A percentile compares a stretch with the other conserved stretches of the same genome.
These are phyloP conservation scores for Boletus subparvulus DNA, from an alignment of 768 basidiomycete species.

Conservation along the genomic window DNA sequence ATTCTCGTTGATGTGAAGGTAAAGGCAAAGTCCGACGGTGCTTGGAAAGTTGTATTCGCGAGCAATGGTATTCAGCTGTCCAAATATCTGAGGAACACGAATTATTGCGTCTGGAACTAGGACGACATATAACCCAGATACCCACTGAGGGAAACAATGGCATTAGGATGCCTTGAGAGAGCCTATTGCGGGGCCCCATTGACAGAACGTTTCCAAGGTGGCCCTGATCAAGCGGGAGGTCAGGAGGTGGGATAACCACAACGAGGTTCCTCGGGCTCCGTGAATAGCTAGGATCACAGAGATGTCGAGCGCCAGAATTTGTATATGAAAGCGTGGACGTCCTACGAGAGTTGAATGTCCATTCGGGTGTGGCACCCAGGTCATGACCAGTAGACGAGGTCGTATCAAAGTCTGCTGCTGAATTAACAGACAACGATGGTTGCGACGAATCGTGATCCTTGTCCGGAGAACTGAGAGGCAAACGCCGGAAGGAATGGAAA, in stretches of 20 bases:
- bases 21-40: slow-evolving; percentile 74
- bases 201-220: slow-evolving; percentile 58
- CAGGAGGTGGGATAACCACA: slow-evolving; percentile 62
- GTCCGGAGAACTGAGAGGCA: slow-evolving; percentile 30
- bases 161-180: slow-evolving; percentile 71
- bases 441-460: slow-evolving; percentile 11
- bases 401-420: slow-evolving; percentile 17
- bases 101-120: neutral
- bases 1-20: slow-evolving; percentile 61
- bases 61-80: slow-evolving; percentile 75
- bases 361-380: slow-evolving; percentile 5
- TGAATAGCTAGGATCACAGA: slow-evolving; percentile 40
- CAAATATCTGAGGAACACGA: slow-evolving; percentile 55
- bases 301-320: slow-evolving; percentile 44
- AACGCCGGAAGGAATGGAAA: slow-evolving; percentile 36
- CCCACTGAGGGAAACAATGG: slow-evolving; percentile 71
- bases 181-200: slow-evolving; percentile 55
- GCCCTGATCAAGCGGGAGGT: slow-evolving; percentile 58
- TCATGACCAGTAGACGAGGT: neutral
- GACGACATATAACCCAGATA: neutral
- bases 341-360: slow-evolving; percentile 38
- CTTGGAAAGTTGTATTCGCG: slow-evolving; percentile 82
- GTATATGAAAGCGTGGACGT: slow-evolving; percentile 58
- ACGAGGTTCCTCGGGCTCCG: slow-evolving; percentile 54
- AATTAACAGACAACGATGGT: neutral